Evolutionary conservation across 2,329 filamentous ascomycete genomes (phyloP).

Genomic region (Curvularia verruculosa): DNA sequence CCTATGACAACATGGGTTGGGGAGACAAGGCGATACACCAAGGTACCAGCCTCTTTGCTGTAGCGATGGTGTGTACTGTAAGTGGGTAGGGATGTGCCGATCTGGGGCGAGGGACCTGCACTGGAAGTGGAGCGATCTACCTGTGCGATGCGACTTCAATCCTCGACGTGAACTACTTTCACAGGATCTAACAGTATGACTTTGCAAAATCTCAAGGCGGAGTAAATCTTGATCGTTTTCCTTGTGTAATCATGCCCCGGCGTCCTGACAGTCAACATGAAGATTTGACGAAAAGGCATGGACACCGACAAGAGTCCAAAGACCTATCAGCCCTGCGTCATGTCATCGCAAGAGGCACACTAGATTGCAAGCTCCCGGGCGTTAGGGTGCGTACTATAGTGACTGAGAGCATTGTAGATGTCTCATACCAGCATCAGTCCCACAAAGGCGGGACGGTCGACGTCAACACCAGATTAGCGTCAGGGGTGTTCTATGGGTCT

Average conservation of each 20-base stretch:
- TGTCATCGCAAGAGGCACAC: not conserved
- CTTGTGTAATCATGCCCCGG: not conserved
- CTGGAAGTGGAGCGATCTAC: conserved; percentile 23
- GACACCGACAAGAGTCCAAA: not conserved
- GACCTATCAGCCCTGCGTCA: conserved; percentile 4
- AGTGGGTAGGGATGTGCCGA: conserved; percentile 20
- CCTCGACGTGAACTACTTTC: conserved; percentile 3
- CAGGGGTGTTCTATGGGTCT: conserved; percentile 27
- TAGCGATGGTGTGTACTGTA: conserved; percentile 9
- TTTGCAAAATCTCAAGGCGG: not conserved
- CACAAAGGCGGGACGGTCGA: conserved; percentile 18
- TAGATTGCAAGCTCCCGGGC: not conserved
- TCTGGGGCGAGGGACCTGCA: conserved; percentile 14
- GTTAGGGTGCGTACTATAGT: not conserved
- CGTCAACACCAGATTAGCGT: conserved; percentile 34
- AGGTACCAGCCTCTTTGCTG: conserved; percentile 10
- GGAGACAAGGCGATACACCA: not conserved
- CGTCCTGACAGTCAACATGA: not conserved
- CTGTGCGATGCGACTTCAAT: not conserved
- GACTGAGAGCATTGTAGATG: not conserved
- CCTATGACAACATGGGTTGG: conserved; percentile 31
- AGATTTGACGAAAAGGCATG: not conserved
- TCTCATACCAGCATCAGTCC: conserved; percentile 1
- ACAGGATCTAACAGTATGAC: not conserved
- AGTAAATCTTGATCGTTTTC: not conserved